Evolutionary conservation across 495 filamentous ascomycete genomes (phyloP).

Genomic region (Aspergillus diversus): DNA sequence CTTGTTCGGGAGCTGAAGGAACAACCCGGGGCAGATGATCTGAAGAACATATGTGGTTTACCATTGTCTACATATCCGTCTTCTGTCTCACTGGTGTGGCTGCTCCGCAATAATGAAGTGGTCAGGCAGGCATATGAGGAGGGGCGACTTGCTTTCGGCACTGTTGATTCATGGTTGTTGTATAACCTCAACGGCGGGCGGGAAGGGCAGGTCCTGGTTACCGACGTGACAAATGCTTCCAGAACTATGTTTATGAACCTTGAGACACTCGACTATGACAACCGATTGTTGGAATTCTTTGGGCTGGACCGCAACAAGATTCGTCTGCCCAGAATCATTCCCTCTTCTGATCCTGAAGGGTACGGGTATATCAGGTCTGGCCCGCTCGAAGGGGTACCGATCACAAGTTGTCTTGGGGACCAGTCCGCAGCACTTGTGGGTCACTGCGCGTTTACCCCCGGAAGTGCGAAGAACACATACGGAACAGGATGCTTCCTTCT

Average conservation of each 20-base stretch:
- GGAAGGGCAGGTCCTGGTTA: constrained; percentile 71
- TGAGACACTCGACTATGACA: constrained; percentile 82
- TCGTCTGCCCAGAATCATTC: constrained; percentile 81
- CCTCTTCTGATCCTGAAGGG: constrained; percentile 75
- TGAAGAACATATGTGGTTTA: constrained; percentile 78
- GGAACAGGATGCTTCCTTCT: constrained; percentile 95
- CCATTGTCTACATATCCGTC: constrained; percentile 95
- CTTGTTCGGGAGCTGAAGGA: constrained; percentile 82
- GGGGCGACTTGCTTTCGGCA: constrained; percentile 83
- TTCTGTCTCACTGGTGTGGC: constrained; percentile 85
- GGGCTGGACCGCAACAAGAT: constrained; percentile 75
- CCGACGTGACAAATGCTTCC: constrained; percentile 90
- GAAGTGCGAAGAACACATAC: constrained; percentile 93
- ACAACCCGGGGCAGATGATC: constrained; percentile 64
- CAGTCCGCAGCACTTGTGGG: constrained; percentile 92
- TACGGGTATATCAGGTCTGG: constrained; percentile 73
- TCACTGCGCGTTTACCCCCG: constrained; percentile 85
- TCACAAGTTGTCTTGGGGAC: constrained; percentile 88
- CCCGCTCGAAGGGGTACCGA: constrained; percentile 71
- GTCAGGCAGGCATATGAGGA: constrained; percentile 81
- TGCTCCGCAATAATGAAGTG: constrained; percentile 71
- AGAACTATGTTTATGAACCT: constrained; percentile 98
- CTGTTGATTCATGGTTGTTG: constrained; percentile 91
- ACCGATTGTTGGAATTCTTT: constrained; percentile 81
- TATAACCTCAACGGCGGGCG: constrained; percentile 89